phyloP scores from a whole-genome alignment of 305 asterid species.

The Fraxinus paxiana region DNA sequence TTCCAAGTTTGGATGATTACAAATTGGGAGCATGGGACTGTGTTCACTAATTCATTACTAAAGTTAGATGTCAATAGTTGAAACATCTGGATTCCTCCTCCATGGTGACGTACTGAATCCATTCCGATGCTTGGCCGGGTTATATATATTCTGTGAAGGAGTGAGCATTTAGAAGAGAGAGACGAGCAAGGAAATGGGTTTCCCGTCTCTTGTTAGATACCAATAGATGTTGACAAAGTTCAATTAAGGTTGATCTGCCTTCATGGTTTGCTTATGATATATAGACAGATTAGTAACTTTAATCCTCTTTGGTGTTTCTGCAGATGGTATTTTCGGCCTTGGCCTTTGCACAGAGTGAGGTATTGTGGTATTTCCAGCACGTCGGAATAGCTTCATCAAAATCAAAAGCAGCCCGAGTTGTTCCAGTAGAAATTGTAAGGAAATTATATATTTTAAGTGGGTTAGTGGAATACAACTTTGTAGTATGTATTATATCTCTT shows the following conservation, averaged over 20 bases:
- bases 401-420: conserved; percentile 68
- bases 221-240: conserved; percentile 9
- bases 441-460: background rate
- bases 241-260: background rate
- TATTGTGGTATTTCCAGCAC: conserved; percentile 93
- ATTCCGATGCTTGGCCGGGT: background rate
- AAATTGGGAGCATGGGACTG: background rate
- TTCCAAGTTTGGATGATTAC: background rate
- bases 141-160: conserved; percentile 12
- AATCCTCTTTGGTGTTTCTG: conserved; percentile 31
- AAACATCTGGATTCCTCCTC: background rate
- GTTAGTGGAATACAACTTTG: conserved; percentile 2
- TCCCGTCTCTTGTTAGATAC: background rate
- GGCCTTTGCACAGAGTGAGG: conserved; percentile 97
- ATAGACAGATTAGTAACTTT: conserved; percentile 11
- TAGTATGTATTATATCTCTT: conserved; percentile 14
- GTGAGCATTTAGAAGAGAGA: conserved; percentile 10
- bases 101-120: background rate
- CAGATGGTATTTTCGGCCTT: conserved; percentile 99
- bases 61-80: background rate
- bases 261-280: conserved; percentile 12
- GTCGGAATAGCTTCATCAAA: conserved; percentile 78
- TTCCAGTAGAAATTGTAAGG: conserved; percentile 91
- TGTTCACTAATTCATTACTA: background rate
- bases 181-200: background rate